These are phyloP conservation scores for Fusarium papillatum DNA, from an alignment of 2,329 filamentous ascomycete species.

Conservation along the genomic window DNA sequence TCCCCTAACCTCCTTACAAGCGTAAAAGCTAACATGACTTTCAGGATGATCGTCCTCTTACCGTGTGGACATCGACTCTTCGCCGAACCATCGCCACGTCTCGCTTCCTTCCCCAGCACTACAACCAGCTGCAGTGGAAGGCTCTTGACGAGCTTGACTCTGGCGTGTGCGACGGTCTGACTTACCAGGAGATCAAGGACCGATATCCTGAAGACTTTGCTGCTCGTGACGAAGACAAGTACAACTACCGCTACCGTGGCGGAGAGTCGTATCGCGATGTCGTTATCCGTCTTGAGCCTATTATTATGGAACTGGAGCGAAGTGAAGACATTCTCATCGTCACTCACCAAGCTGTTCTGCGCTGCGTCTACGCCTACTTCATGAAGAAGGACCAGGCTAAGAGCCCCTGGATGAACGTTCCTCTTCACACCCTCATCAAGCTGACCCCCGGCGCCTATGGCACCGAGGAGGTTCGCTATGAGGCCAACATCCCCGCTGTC, in stretches of 20 bases:
- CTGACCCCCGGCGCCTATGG: slow-evolving; percentile 94
- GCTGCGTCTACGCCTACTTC: slow-evolving; percentile 99
- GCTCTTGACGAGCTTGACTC: slow-evolving; percentile 97
- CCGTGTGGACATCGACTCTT: slow-evolving; percentile 74
- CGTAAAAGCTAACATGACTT: slow-evolving; percentile 25
- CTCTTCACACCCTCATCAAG: slow-evolving; percentile 96
- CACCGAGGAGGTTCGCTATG: slow-evolving; percentile 89
- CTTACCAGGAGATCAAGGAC: slow-evolving; percentile 94
- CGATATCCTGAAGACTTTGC: slow-evolving; percentile 94
- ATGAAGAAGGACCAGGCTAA: slow-evolving; percentile 96
- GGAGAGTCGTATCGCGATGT: slow-evolving; percentile 97
- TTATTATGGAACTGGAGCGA: slow-evolving; percentile 99
- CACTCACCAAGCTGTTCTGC: slow-evolving; percentile 95
- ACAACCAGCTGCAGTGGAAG: slow-evolving; percentile 98
- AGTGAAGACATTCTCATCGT: slow-evolving; percentile 98
- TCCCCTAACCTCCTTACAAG: neutral
- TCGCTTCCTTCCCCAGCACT: slow-evolving; percentile 82
- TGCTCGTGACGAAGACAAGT: slow-evolving; percentile 97
- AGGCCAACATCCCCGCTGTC: slow-evolving; percentile 94
- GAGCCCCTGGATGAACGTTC: slow-evolving; percentile 99
- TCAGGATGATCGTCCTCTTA: slow-evolving; percentile 71
- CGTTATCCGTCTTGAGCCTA: slow-evolving; percentile 96
- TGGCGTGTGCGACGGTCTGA: slow-evolving; percentile 96
- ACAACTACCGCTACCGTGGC: slow-evolving; percentile 98
- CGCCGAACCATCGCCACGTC: slow-evolving; percentile 93